Evolutionary conservation across 148 eudicot genomes (phyloP).

Genomic region (Persicaria tinctoria): DNA sequence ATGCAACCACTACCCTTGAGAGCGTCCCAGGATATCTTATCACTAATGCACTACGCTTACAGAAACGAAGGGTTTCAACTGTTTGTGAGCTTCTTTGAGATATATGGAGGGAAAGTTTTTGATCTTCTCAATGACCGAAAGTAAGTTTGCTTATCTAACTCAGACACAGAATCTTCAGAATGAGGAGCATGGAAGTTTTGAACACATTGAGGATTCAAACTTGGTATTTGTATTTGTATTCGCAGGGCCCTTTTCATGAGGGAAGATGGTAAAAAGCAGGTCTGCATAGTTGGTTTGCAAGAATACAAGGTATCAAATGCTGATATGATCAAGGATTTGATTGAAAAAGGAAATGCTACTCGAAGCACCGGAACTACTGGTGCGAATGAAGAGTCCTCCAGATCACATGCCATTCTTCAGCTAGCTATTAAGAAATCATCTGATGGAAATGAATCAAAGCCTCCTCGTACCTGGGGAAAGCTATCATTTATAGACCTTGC

Average conservation of each 20-base stretch:
- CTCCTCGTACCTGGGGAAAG: slow-evolving; percentile 58
- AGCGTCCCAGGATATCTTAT: slow-evolving; percentile 62
- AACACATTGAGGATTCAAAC: not conserved
- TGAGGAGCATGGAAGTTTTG: not conserved
- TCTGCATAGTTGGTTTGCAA: slow-evolving; percentile 79
- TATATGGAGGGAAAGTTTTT: slow-evolving; percentile 75
- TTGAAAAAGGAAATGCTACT: slow-evolving; percentile 68
- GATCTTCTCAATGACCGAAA: slow-evolving; percentile 75
- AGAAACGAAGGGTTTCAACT: slow-evolving; percentile 67
- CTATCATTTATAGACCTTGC: slow-evolving; percentile 84
- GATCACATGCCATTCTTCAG: slow-evolving; percentile 87
- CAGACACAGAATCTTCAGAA: not conserved
- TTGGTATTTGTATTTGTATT: not conserved
- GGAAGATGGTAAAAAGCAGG: slow-evolving; percentile 81
- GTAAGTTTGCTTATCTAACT: slow-evolving; percentile 23
- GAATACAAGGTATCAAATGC: slow-evolving; percentile 50
- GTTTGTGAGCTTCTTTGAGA: slow-evolving; percentile 76
- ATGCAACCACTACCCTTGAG: slow-evolving; percentile 78
- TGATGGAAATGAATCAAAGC: slow-evolving; percentile 57
- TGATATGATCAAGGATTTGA: slow-evolving; percentile 46
- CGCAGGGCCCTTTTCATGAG: slow-evolving; percentile 66
- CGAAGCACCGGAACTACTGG: slow-evolving; percentile 85
- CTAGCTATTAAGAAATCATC: slow-evolving; percentile 51
- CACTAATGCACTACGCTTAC: slow-evolving; percentile 44
- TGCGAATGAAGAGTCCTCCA: slow-evolving; percentile 80